Evolutionary conservation across 495 filamentous ascomycete species (phyloP).

Genomic region (Aspergillus olivimuriae): DNA sequence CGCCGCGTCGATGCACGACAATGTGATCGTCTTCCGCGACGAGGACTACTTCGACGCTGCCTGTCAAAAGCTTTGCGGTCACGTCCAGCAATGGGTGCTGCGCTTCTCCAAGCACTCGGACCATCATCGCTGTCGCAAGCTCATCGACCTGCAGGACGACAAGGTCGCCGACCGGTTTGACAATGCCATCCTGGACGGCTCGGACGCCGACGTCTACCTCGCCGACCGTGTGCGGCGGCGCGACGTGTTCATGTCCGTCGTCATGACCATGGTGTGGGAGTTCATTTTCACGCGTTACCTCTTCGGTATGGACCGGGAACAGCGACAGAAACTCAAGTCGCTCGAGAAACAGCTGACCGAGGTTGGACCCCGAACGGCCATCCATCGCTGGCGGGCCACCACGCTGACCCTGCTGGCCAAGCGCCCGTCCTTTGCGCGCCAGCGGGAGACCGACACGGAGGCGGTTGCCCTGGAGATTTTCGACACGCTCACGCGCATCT

Average conservation of each 20-base stretch:
- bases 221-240: slow-evolving; percentile 77
- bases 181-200: slow-evolving; percentile 87
- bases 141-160: slow-evolving; percentile 76
- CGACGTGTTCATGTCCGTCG: slow-evolving; percentile 93
- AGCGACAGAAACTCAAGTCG: slow-evolving; percentile 91
- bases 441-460: slow-evolving; percentile 80
- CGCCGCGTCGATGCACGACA: slow-evolving; percentile 58
- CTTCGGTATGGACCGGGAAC: slow-evolving; percentile 95
- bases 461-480: slow-evolving; percentile 84
- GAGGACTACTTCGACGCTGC: slow-evolving; percentile 91
- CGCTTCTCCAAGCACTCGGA: slow-evolving; percentile 96
- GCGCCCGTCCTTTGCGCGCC: slow-evolving; percentile 62
- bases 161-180: slow-evolving; percentile 88
- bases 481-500: slow-evolving; percentile 65
- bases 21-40: slow-evolving; percentile 75
- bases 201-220: slow-evolving; percentile 80
- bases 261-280: slow-evolving; percentile 98
- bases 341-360: slow-evolving; percentile 87
- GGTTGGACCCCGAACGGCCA: slow-evolving; percentile 72
- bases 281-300: slow-evolving; percentile 96
- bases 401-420: slow-evolving; percentile 83
- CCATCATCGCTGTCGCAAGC: slow-evolving; percentile 71
- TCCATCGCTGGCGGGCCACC: slow-evolving; percentile 92
- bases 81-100: slow-evolving; percentile 92
- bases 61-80: slow-evolving; percentile 89